Evolutionary conservation across 192 early-diverging fungal species (phyloP).

Genomic region (Linnemannia hyalina): DNA sequence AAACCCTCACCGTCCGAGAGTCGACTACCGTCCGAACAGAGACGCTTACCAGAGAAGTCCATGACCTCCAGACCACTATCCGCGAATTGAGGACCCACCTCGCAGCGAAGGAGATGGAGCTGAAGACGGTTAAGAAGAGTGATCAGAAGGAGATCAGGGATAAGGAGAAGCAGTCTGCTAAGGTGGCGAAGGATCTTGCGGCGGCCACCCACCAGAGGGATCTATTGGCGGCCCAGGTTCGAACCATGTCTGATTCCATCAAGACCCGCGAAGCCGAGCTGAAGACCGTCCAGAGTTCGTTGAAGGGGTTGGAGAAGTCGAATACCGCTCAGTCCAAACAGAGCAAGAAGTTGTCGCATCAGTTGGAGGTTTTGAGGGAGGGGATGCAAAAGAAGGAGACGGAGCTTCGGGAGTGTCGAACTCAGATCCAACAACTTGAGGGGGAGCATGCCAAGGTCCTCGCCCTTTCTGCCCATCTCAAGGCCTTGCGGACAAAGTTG

Average conservation of each 20-base stretch:
- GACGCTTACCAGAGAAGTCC: neutral
- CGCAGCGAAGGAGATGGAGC: neutral
- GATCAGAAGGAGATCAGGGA: neutral
- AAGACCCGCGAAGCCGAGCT: neutral
- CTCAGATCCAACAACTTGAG: slow-evolving; percentile 13
- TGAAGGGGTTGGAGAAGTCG: slow-evolving; percentile 15
- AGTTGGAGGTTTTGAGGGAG: slow-evolving; percentile 8
- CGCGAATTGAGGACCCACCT: neutral
- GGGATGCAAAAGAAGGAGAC: neutral
- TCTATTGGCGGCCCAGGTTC: neutral
- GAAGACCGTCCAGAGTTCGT: neutral
- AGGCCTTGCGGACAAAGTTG: neutral
- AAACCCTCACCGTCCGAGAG: neutral
- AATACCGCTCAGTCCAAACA: neutral
- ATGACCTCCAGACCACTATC: slow-evolving; percentile 1
- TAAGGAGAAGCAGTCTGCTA: neutral
- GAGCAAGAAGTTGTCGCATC: neutral
- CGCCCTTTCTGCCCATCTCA: neutral
- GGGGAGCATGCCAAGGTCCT: slow-evolving; percentile 2
- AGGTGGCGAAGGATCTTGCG: neutral
- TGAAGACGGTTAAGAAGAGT: neutral
- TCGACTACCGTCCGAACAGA: neutral
- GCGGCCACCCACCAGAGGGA: slow-evolving; percentile 6
- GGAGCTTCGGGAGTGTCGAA: slow-evolving; percentile 9
- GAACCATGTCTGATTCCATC: neutral